Percentiles rank a stretch among this genome's conserved stretches.
These are phyloP conservation scores for Sporothrix pseudoabietina DNA, from an alignment of 2,329 filamentous ascomycete genomes.

Conservation along the genomic window DNA sequence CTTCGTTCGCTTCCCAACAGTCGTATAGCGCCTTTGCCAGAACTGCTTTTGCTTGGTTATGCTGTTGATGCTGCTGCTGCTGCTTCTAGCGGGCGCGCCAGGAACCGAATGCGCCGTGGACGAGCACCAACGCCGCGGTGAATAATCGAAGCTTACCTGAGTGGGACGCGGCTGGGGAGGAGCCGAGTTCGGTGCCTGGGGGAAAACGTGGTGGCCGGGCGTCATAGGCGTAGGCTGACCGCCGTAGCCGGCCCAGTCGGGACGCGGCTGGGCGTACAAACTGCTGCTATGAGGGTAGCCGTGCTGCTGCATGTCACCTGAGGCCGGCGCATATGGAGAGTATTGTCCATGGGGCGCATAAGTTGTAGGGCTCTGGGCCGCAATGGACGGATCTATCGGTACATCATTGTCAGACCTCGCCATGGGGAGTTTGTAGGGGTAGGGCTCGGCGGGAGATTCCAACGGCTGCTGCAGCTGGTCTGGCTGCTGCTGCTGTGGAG, in stretches of 20 bases:
- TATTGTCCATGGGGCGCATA: slow-evolving; percentile 72
- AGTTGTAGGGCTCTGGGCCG: slow-evolving; percentile 86
- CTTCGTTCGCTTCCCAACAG: not conserved
- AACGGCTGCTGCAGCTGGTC: slow-evolving; percentile 53
- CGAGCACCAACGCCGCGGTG: not conserved
- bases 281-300: slow-evolving; percentile 65
- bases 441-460: slow-evolving; percentile 73
- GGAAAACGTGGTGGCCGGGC: slow-evolving; percentile 57
- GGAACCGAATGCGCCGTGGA: not conserved
- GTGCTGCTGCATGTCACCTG: slow-evolving; percentile 86
- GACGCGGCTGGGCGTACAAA: slow-evolving; percentile 70
- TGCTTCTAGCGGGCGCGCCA: not conserved
- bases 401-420: slow-evolving; percentile 95
- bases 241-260: slow-evolving; percentile 72
- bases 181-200: slow-evolving; percentile 58
- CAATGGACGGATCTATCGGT: slow-evolving; percentile 99
- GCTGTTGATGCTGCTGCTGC: not conserved
- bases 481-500: not conserved
- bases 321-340: slow-evolving; percentile 80
- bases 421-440: slow-evolving; percentile 57
- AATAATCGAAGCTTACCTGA: slow-evolving; percentile 55
- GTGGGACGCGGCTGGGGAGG: slow-evolving; percentile 58
- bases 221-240: slow-evolving; percentile 56
- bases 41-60: too few relatives aligned
- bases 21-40: not conserved